Conservation (phyloP, 768 basidiomycete genomes). For the Suillus variegatus region DNA sequence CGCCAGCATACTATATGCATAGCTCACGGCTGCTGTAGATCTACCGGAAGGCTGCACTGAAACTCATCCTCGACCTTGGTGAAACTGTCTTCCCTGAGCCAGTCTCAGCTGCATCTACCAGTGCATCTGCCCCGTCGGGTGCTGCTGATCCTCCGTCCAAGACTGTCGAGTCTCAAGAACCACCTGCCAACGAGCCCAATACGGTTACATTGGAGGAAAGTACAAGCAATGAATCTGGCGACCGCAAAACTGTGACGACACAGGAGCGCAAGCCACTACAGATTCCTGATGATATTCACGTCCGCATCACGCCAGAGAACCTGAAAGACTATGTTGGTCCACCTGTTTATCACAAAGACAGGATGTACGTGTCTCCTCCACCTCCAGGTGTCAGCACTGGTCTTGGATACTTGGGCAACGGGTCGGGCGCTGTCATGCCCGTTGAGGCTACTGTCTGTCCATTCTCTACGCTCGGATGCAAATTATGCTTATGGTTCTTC, state of each 20-base stretch:
- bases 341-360: constrained; percentile 91
- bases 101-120: constrained; percentile 20
- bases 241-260: constrained; percentile 68
- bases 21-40: constrained; percentile 52
- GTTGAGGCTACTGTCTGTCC: constrained; percentile 85
- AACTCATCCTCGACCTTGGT: constrained; percentile 87
- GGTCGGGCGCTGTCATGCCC: constrained; percentile 95
- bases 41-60: constrained; percentile 93
- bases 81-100: constrained; percentile 85
- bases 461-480: neutral
- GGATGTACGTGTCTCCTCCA: constrained; percentile 78
- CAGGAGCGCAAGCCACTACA: constrained; percentile 75
- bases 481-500: neutral
- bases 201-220: constrained; percentile 18
- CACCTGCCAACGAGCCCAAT: constrained; percentile 40
- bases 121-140: constrained; percentile 10
- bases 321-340: constrained; percentile 97
- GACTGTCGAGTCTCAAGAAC: constrained; percentile 55
- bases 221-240: constrained; percentile 27
- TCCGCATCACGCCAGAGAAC: constrained; percentile 83
- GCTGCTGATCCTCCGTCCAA: constrained; percentile 21
- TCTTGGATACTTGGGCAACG: constrained; percentile 94
- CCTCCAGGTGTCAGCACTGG: constrained; percentile 96
- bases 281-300: constrained; percentile 76
- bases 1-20: neutral